Evolutionary conservation across 2,329 filamentous ascomycete genomes (phyloP), one percentile per base, ranked within the genome.

Genomic region (Botrytis fragariae): DNA sequence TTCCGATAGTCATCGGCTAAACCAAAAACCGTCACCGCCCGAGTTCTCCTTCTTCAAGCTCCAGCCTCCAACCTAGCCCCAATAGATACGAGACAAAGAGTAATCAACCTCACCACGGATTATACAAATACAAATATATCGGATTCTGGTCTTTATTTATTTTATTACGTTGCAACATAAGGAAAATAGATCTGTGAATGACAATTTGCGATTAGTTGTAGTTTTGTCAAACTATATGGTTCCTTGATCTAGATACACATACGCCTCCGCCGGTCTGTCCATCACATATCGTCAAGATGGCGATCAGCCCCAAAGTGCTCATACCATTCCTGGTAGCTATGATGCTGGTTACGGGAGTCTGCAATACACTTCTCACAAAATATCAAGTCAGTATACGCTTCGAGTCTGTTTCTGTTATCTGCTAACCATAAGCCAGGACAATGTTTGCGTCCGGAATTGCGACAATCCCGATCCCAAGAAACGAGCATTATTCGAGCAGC

Each of bases 311-410:
- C 12, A 72, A 61, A 63, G 62, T 67, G 4, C 48, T 94, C 72
- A 89, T 98, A 74, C 94, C 94, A 54, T 88, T 98, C 80, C 87
- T 98, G 76, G 94, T 98, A 83, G 92, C 87, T 79, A 97, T 98
- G 93, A 98, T 98, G 95, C 87, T 98, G 81, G 84, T 97, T 81
- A 98, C 95, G 37, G 95, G 95, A 76, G 94, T 97, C 75, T 97
- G 94, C 87, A 99, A 99, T 83, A 99, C 96, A 2, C 89, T 99
- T 75, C 87, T 99, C 80, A 98, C 95, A 78, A 99, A 99, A 82
- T 98, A 95, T 81, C 95, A 98, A 86, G 94, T 95, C 83, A 75
- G 85, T 81, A 62, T 75, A 69, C 67, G 65, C 45, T 37, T 37
- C 29, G 59, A 35, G 37, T 20, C 64, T 59, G 59, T 14, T 12